A percentile compares a stretch with the other conserved stretches of the same genome.
Conservation (phyloP, 208 protist species). For the Crithidia sp. region DNA sequence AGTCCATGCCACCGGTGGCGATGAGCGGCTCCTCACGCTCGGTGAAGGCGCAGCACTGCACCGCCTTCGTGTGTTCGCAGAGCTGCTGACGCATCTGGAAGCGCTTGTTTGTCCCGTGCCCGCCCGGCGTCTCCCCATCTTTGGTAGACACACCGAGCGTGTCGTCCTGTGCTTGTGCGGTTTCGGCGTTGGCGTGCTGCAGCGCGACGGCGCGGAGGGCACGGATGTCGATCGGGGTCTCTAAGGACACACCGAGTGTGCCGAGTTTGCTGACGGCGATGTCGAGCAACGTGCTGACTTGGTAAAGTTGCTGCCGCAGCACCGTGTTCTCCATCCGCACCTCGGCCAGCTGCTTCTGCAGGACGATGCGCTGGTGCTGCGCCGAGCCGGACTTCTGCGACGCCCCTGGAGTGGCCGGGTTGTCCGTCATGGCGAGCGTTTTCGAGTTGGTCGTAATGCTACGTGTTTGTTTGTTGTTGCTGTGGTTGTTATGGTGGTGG, state of each 20-base stretch:
- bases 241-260: conserved; percentile 70
- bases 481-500: neutral
- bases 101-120: conserved; percentile 28
- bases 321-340: conserved; percentile 78
- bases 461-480: neutral
- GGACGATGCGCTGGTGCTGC: conserved; percentile 73
- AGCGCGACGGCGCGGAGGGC: conserved; percentile 65
- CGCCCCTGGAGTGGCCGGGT: conserved; percentile 18
- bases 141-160: conserved; percentile 22
- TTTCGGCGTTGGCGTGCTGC: conserved; percentile 36
- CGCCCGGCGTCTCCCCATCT: conserved; percentile 15
- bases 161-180: conserved; percentile 30
- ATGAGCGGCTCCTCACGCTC: conserved; percentile 67
- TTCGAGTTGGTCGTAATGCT: neutral
- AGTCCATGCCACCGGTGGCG: conserved; percentile 78
- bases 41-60: conserved; percentile 82
- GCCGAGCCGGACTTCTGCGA: conserved; percentile 54
- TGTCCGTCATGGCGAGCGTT: conserved; percentile 10
- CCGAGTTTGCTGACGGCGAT: conserved; percentile 86
- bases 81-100: conserved; percentile 79
- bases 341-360: conserved; percentile 76
- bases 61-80: conserved; percentile 79
- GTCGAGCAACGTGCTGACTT: conserved; percentile 79
- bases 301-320: conserved; percentile 82
- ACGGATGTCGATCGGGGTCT: conserved; percentile 81